Evolutionary conservation across 1,284 basidiomycete species (phyloP).

Genomic region (Pascua sp.): DNA sequence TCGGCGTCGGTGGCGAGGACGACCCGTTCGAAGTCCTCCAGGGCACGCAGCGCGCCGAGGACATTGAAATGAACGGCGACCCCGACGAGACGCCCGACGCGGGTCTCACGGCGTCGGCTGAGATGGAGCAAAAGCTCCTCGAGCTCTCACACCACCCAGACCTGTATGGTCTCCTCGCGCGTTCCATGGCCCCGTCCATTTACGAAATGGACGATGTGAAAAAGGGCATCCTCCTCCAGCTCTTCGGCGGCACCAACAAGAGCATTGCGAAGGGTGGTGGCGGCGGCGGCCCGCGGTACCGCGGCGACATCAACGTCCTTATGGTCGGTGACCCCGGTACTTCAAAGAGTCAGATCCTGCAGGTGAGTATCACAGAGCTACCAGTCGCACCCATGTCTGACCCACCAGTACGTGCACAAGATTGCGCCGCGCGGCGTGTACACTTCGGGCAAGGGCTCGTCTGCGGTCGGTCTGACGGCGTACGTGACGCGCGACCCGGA

Average conservation of each 20-base stretch:
- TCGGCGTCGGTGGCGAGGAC: conserved; percentile 81
- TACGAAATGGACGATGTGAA: conserved; percentile 99
- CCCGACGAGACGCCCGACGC: conserved; percentile 55
- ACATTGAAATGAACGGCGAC: conserved; percentile 35
- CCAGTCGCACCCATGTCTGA: neutral
- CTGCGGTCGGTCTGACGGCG: conserved; percentile 95
- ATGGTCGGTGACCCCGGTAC: conserved; percentile 97
- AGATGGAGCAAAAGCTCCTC: conserved; percentile 59
- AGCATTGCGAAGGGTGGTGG: conserved; percentile 87
- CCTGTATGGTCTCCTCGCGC: conserved; percentile 80
- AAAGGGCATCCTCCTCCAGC: conserved; percentile 91
- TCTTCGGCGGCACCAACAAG: conserved; percentile 98
- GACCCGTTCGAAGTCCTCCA: conserved; percentile 59
- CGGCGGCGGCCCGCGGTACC: conserved; percentile 88
- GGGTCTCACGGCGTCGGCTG: conserved; percentile 45
- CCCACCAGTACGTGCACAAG: conserved; percentile 87
- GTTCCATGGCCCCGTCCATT: conserved; percentile 87
- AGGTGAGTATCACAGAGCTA: conserved; percentile 55
- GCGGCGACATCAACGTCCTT: conserved; percentile 96
- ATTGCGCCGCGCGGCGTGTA: conserved; percentile 96
- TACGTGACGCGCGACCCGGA: conserved; percentile 98
- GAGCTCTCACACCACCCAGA: conserved; percentile 57
- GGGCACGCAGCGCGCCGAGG: conserved; percentile 23
- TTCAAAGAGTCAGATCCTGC: conserved; percentile 91
- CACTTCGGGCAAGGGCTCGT: conserved; percentile 95